phyloP scores from a whole-genome alignment of 2,329 filamentous ascomycete species.

The Pseudophaeomoniella oleicola region DNA sequence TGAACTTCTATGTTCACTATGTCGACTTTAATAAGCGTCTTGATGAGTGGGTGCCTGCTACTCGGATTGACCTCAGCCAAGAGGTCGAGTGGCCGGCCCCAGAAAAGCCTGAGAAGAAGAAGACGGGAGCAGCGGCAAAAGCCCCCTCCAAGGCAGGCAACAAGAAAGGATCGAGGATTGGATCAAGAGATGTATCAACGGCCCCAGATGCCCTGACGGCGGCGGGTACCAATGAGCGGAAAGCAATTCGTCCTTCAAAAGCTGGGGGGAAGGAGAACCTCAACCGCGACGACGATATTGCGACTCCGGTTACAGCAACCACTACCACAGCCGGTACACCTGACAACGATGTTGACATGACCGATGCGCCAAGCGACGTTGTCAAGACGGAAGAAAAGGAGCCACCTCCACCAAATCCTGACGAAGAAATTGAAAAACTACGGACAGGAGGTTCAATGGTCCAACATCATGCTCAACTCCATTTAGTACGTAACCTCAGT shows the following conservation, averaged over 20 bases:
- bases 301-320: slow-evolving; percentile 14
- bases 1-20: slow-evolving; percentile 92
- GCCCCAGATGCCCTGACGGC: slow-evolving; percentile 39
- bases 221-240: slow-evolving; percentile 25
- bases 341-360: slow-evolving; percentile 27
- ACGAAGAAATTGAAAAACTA: slow-evolving; percentile 92
- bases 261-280: slow-evolving; percentile 42
- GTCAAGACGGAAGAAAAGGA: slow-evolving; percentile 20
- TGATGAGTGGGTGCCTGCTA: slow-evolving; percentile 75
- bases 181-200: slow-evolving; percentile 39
- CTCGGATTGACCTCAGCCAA: slow-evolving; percentile 69
- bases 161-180: slow-evolving; percentile 38
- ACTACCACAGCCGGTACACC: slow-evolving; percentile 24
- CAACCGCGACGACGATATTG: slow-evolving; percentile 33
- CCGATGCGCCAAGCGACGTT: slow-evolving; percentile 18
- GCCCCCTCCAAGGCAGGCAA: slow-evolving; percentile 32
- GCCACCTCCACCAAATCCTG: slow-evolving; percentile 42
- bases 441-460: slow-evolving; percentile 95
- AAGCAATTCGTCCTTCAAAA: slow-evolving; percentile 34
- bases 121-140: slow-evolving; percentile 45
- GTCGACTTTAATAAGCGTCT: slow-evolving; percentile 92
- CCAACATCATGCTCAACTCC: slow-evolving; percentile 93
- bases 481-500: slow-evolving; percentile 85
- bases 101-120: slow-evolving; percentile 77
- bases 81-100: slow-evolving; percentile 95